Evolutionary conservation across 108 stramenopile genomes (phyloP).

Genomic region (Chaetoceros muelleri): DNA sequence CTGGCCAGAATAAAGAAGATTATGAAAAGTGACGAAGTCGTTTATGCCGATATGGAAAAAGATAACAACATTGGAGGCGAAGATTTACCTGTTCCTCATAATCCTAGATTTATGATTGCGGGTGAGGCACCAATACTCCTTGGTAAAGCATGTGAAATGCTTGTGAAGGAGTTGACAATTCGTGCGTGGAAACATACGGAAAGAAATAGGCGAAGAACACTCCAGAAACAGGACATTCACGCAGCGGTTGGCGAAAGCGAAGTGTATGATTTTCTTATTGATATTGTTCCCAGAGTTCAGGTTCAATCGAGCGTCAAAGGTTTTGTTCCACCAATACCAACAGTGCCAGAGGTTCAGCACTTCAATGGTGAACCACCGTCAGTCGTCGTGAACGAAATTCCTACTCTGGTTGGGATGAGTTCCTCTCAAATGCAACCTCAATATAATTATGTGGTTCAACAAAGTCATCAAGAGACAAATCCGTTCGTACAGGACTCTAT

Average conservation of each 20-base stretch:
- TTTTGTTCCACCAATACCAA: not conserved
- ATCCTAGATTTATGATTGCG: conserved; percentile 43
- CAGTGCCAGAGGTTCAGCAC: not conserved
- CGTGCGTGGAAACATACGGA: conserved; percentile 55
- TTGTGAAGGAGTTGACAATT: conserved; percentile 48
- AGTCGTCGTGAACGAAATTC: not conserved
- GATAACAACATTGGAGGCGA: conserved; percentile 1
- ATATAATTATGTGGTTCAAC: not conserved
- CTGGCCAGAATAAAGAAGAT: conserved; percentile 93
- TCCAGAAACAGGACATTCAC: conserved; percentile 51
- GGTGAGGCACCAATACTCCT: conserved; percentile 52
- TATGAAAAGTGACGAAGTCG: conserved; percentile 89
- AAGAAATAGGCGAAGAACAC: conserved; percentile 35
- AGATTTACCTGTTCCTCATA: not conserved
- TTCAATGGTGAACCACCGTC: not conserved
- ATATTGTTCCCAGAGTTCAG: conserved; percentile 51
- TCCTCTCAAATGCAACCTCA: not conserved
- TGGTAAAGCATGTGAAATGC: conserved; percentile 61
- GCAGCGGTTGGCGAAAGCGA: conserved; percentile 54
- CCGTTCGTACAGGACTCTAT: not conserved
- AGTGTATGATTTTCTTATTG: conserved; percentile 68
- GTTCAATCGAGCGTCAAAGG: not conserved
- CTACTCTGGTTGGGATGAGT: not conserved
- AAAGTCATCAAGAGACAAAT: not conserved
- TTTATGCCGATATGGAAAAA: conserved; percentile 20